Conservation (phyloP, 2,329 filamentous ascomycete species). For the Neonectria sp. region DNA sequence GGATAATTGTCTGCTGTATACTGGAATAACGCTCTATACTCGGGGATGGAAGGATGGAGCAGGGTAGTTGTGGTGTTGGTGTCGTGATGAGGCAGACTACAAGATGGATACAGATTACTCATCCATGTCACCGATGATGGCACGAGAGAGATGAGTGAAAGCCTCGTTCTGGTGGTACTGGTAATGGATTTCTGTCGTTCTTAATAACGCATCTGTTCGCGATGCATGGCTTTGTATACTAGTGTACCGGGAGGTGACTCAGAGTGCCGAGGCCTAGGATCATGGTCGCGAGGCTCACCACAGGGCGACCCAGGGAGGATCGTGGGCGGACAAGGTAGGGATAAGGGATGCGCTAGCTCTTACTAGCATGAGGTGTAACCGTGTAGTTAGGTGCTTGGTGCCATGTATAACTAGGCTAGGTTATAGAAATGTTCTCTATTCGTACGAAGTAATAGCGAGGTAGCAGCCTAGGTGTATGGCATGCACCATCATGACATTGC, state of each 20-base stretch:
- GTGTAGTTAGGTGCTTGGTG: background rate
- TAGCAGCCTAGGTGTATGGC: no score
- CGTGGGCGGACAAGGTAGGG: background rate
- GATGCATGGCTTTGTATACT: background rate
- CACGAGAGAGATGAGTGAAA: background rate
- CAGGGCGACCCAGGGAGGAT: background rate
- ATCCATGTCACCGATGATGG: background rate
- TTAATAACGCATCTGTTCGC: background rate
- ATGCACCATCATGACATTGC: background rate
- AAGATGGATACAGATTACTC: background rate
- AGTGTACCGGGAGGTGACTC: background rate
- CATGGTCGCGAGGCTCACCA: slow-evolving; percentile 7
- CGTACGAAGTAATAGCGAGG: no score
- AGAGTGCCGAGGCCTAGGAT: background rate
- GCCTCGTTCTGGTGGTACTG: background rate
- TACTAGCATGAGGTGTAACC: background rate
- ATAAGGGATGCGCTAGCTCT: background rate
- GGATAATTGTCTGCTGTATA: background rate
- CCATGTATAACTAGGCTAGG: background rate
- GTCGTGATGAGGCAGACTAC: background rate
- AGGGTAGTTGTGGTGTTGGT: background rate
- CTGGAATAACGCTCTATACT: slow-evolving; percentile 1
- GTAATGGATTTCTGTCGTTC: background rate
- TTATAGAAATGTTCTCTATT: no score
- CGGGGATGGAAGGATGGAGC: background rate